Percentiles rank a stretch among this genome's conserved stretches.
Evolutionary conservation across 495 filamentous ascomycete genomes (phyloP).

Genomic region (Cladorrhinum samala): DNA sequence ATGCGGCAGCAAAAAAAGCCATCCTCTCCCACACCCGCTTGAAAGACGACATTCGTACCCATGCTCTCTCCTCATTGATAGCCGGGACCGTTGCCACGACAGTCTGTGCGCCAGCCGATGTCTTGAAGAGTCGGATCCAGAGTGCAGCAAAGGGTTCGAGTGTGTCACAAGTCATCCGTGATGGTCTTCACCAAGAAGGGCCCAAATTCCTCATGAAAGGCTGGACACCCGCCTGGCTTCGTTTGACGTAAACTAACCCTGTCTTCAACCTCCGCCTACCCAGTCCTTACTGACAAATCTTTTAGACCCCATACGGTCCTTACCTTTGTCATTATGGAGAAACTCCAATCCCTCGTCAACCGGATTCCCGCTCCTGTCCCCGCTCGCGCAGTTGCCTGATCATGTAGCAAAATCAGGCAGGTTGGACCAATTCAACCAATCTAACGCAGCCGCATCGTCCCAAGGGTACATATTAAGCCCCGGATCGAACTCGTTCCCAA

Average conservation of each 20-base stretch:
- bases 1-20: slow-evolving; percentile 27
- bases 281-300: neutral
- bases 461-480: slow-evolving; percentile 46
- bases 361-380: neutral
- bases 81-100: slow-evolving; percentile 37
- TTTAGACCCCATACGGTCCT: slow-evolving; percentile 33
- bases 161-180: slow-evolving; percentile 19
- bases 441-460: slow-evolving; percentile 50
- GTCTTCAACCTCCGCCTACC: neutral
- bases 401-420: slow-evolving; percentile 32
- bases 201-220: slow-evolving; percentile 37
- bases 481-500: slow-evolving; percentile 50
- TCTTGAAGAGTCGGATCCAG: slow-evolving; percentile 36
- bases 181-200: slow-evolving; percentile 27
- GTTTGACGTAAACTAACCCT: slow-evolving; percentile 24
- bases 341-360: slow-evolving; percentile 24
- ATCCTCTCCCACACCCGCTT: slow-evolving; percentile 23
- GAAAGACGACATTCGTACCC: slow-evolving; percentile 29
- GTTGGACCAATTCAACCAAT: slow-evolving; percentile 57
- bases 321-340: slow-evolving; percentile 39
- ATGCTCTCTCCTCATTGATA: slow-evolving; percentile 29
- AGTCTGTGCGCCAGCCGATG: slow-evolving; percentile 34
- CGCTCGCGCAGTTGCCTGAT: slow-evolving; percentile 9
- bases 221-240: slow-evolving; percentile 38
- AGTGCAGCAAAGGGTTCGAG: slow-evolving; percentile 21